phyloP scores from a whole-genome alignment of 257 asterid species.

The Verbascum thapsus region DNA sequence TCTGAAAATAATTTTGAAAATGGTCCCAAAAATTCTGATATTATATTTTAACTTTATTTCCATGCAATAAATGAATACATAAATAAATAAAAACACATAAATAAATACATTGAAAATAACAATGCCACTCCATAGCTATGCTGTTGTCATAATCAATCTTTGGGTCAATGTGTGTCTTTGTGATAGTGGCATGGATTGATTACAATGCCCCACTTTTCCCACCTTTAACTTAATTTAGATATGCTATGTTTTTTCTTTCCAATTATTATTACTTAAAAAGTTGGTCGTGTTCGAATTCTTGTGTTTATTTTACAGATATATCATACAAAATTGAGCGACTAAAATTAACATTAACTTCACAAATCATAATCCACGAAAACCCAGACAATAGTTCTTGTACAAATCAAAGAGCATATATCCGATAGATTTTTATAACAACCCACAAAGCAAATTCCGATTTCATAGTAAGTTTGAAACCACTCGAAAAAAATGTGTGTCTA shows the following conservation, averaged over 20 bases:
- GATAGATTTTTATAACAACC: too few relatives aligned
- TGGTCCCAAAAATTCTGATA: constrained; percentile 51
- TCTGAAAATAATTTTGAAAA: constrained; percentile 29
- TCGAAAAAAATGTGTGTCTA: too few relatives aligned
- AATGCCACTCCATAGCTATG: constrained; percentile 35
- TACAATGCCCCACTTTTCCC: constrained; percentile 32
- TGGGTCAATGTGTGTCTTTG: constrained; percentile 52
- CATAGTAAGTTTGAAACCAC: too few relatives aligned
- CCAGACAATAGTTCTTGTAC: too few relatives aligned
- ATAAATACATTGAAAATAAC: constrained; percentile 39
- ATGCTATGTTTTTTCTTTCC: background rate
- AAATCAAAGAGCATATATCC: too few relatives aligned
- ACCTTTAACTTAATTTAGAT: constrained; percentile 24
- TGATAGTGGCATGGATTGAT: constrained; percentile 50
- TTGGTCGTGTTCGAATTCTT: too few relatives aligned
- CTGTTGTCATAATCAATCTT: constrained; percentile 48
- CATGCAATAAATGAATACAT: constrained; percentile 32
- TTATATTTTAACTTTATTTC: constrained; percentile 31
- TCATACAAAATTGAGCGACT: too few relatives aligned
- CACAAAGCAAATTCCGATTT: too few relatives aligned
- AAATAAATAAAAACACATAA: constrained; percentile 4
- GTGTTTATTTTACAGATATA: too few relatives aligned
- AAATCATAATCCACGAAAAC: too few relatives aligned
- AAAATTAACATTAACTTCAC: too few relatives aligned
- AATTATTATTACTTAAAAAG: too few relatives aligned